Conservation (phyloP, 306 rosid species). For the Prunus mume region DNA sequence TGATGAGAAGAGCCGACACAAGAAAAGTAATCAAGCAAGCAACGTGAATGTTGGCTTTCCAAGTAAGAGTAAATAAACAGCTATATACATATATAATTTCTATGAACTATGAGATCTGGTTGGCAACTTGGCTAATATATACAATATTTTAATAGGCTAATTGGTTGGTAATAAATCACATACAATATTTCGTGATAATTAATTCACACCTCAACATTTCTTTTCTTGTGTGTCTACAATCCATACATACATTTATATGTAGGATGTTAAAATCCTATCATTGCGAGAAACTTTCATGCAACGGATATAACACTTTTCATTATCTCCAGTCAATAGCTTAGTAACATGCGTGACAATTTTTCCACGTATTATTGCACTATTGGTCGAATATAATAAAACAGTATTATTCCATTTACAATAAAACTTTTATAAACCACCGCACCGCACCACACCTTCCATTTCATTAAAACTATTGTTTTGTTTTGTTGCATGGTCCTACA, state of each 20-base stretch:
- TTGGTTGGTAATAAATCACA: conserved; percentile 12
- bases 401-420: rapidly evolving
- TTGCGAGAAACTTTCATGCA: too few species aligned
- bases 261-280: too few species aligned
- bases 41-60: conserved; percentile 11
- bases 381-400: rapidly evolving
- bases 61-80: conserved; percentile 15
- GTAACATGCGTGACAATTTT: too few species aligned
- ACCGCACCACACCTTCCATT: not conserved
- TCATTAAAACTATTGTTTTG: not conserved
- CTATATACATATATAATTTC: not conserved
- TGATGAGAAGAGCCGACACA: not conserved
- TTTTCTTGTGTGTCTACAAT: not conserved
- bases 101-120: too few species aligned
- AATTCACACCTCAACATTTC: conserved; percentile 1
- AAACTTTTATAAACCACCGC: too few species aligned
- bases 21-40: not conserved
- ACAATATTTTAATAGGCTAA: too few species aligned
- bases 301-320: too few species aligned
- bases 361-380: too few species aligned
- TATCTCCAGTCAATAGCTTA: too few species aligned
- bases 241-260: too few species aligned
- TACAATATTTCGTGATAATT: not conserved
- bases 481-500: not conserved
- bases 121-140: not conserved